Evolutionary conservation across 1,284 basidiomycete genomes (phyloP).

Genomic region (Moniliophthora roreri): DNA sequence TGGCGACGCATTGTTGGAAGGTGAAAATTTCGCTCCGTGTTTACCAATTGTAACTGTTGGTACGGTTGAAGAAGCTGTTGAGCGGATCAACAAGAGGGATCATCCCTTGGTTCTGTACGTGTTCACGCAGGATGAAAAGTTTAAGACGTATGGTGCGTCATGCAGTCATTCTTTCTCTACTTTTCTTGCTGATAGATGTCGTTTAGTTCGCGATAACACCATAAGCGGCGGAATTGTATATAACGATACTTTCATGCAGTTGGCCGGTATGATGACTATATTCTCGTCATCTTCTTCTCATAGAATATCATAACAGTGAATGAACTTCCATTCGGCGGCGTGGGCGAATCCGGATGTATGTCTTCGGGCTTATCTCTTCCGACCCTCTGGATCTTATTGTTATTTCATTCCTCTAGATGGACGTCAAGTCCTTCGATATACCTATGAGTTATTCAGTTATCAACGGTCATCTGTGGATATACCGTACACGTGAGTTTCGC

Average conservation of each 20-base stretch:
- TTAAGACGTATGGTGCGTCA: conserved; percentile 38
- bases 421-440: conserved; percentile 40
- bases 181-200: neutral
- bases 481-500: conserved; percentile 31
- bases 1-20: conserved; percentile 56
- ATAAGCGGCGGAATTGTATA: conserved; percentile 50
- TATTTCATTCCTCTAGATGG: conserved; percentile 38
- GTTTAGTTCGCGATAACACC: conserved; percentile 45
- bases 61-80: conserved; percentile 50
- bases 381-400: neutral
- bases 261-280: conserved; percentile 32
- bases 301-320: conserved; percentile 26
- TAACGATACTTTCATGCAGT: conserved; percentile 53
- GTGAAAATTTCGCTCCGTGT: conserved; percentile 72
- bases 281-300: neutral
- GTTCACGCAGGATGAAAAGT: conserved; percentile 41
- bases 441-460: conserved; percentile 50
- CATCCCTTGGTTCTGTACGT: conserved; percentile 51
- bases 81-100: conserved; percentile 46
- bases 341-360: conserved; percentile 48
- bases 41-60: conserved; percentile 64
- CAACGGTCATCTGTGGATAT: conserved; percentile 39
- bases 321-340: conserved; percentile 48
- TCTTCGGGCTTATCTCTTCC: conserved; percentile 8
- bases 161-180: neutral